Percentiles rank a stretch among this genome's conserved stretches.
Evolutionary conservation across 352 stramenopile genomes (phyloP).

Genomic region (Aphanomyces cochlioides): DNA sequence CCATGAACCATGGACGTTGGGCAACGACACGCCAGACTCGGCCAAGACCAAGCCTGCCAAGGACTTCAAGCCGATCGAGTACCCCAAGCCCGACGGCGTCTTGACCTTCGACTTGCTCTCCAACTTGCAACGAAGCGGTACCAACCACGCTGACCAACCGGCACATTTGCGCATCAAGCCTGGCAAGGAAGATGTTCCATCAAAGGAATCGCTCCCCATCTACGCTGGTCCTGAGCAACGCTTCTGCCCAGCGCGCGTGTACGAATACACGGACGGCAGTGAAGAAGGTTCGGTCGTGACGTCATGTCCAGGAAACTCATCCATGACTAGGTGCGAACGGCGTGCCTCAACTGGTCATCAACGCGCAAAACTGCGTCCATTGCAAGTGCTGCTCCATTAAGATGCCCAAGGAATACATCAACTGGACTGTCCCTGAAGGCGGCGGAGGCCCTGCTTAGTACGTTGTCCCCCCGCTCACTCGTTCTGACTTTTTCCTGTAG

Average conservation of each 20-base stretch:
- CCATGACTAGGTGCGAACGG: conserved; percentile 44
- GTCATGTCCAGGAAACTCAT: neutral
- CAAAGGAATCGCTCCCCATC: conserved; percentile 84
- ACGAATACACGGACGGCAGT: conserved; percentile 97
- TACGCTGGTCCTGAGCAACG: conserved; percentile 96
- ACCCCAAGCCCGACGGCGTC: conserved; percentile 95
- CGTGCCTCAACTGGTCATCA: conserved; percentile 95
- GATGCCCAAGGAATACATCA: conserved; percentile 98
- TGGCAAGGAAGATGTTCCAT: conserved; percentile 80
- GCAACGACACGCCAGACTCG: conserved; percentile 79
- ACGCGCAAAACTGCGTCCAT: conserved; percentile 99
- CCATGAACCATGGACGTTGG: conserved; percentile 96
- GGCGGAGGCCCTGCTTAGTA: conserved; percentile 97
- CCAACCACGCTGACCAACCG: conserved; percentile 98
- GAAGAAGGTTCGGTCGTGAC: conserved; percentile 36
- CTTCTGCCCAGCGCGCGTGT: conserved; percentile 97
- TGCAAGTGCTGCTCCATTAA: conserved; percentile 99
- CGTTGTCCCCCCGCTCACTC: conserved; percentile 59
- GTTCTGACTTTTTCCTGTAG: neutral
- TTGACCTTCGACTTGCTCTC: conserved; percentile 98
- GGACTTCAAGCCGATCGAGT: conserved; percentile 91
- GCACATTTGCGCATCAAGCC: conserved; percentile 95
- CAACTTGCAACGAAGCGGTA: conserved; percentile 96
- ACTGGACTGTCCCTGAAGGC: conserved; percentile 98
- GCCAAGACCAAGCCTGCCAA: conserved; percentile 89